phyloP scores from a whole-genome alignment of 495 filamentous ascomycete species.

The Xylaria acuta region DNA sequence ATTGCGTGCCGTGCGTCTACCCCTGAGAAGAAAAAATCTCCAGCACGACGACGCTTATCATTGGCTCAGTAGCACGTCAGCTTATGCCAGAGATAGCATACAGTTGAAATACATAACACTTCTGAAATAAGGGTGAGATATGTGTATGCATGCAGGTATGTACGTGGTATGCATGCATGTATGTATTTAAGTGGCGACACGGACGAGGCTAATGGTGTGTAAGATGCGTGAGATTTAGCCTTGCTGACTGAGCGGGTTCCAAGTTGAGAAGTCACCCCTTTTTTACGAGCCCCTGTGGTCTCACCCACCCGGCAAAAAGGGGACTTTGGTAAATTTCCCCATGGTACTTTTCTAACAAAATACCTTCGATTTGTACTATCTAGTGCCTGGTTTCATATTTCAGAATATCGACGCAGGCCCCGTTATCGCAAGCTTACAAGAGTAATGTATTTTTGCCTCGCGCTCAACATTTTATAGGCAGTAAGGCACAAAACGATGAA shows the following conservation, averaged over 20 bases:
- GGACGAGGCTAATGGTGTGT: conserved; percentile 1
- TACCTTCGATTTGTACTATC: neutral
- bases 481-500: neutral
- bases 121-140: neutral
- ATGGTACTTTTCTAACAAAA: neutral
- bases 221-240: conserved; percentile 5
- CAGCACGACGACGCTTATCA: neutral
- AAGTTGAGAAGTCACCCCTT: neutral
- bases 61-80: neutral
- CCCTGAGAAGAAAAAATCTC: neutral
- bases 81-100: neutral
- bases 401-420: neutral
- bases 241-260: conserved; percentile 2
- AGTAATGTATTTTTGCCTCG: neutral
- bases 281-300: neutral
- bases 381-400: neutral
- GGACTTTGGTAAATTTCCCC: neutral
- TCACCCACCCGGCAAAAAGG: neutral
- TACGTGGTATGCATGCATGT: no score
- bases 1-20: neutral
- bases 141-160: neutral
- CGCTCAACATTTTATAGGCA: neutral
- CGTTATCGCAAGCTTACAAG: neutral
- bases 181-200: neutral
- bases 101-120: neutral